These are phyloP conservation scores for Dactylonectria macrodidyma DNA, from an alignment of 2,329 filamentous ascomycete species.

Conservation along the genomic window DNA sequence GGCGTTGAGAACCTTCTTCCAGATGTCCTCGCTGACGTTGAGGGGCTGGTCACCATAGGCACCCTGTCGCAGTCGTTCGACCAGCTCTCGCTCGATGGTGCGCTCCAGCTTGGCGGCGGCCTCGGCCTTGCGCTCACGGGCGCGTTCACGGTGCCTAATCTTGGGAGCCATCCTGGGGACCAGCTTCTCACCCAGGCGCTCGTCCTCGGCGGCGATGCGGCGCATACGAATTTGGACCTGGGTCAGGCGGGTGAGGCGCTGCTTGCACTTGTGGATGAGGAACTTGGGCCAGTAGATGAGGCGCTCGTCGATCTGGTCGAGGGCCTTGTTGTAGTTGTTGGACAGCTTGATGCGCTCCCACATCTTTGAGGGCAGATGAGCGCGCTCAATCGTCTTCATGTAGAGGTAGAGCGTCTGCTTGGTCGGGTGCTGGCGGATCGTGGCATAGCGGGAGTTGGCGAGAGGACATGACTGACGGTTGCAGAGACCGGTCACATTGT, in stretches of 20 bases:
- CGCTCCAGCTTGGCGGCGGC: conserved; percentile 93
- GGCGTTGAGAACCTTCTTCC: conserved; percentile 95
- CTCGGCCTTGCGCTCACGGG: conserved; percentile 83
- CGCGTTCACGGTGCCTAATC: conserved; percentile 82
- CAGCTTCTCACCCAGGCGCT: conserved; percentile 87
- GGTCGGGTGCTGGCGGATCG: conserved; percentile 85
- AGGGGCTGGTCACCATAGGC: conserved; percentile 95
- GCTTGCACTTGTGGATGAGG: conserved; percentile 94
- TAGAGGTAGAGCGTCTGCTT: conserved; percentile 92
- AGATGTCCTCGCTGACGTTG: conserved; percentile 94
- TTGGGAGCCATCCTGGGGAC: conserved; percentile 94
- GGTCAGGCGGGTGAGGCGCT: conserved; percentile 90
- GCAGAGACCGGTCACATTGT: conserved; percentile 88
- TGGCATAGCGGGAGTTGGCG: conserved; percentile 93
- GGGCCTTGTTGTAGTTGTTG: conserved; percentile 90
- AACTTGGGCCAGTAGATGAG: conserved; percentile 97
- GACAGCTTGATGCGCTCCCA: conserved; percentile 96
- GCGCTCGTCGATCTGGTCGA: conserved; percentile 88
- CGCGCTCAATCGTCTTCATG: conserved; percentile 94
- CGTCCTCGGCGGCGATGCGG: conserved; percentile 89
- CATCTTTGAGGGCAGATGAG: conserved; percentile 89
- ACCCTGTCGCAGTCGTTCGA: conserved; percentile 90
- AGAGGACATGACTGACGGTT: conserved; percentile 91
- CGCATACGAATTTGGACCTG: conserved; percentile 90
- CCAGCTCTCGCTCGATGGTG: conserved; percentile 94